Percentiles rank a stretch among this genome's conserved stretches.
Conservation (phyloP, 345 rosid species). For the Luvunga scandens region DNA sequence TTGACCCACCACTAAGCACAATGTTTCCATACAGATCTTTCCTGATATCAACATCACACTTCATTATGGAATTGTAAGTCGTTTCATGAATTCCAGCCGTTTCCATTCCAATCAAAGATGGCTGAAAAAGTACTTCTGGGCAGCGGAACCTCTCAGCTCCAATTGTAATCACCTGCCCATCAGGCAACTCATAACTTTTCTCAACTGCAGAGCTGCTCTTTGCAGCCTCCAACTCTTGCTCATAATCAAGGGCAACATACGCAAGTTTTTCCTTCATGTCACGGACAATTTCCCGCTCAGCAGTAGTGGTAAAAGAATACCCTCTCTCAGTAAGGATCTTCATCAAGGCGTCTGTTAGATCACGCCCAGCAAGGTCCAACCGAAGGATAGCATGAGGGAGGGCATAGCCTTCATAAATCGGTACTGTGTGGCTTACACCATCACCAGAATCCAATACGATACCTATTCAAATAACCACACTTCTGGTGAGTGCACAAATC, state of each 20-base stretch:
- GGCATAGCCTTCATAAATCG: conserved; percentile 55
- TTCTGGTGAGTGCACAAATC: not conserved
- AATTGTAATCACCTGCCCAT: conserved; percentile 49
- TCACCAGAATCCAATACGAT: conserved; percentile 57
- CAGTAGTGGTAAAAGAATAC: conserved; percentile 51
- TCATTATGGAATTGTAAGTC: conserved; percentile 50
- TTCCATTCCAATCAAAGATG: conserved; percentile 50
- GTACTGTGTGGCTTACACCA: conserved; percentile 53
- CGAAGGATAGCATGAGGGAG: conserved; percentile 54
- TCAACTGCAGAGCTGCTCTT: conserved; percentile 46
- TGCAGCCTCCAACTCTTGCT: conserved; percentile 50
- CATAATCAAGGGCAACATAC: conserved; percentile 50
- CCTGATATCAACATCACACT: conserved; percentile 46
- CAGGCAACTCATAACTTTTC: conserved; percentile 48
- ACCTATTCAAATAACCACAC: conserved; percentile 27
- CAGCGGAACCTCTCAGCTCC: conserved; percentile 56
- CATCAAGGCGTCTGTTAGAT: conserved; percentile 50
- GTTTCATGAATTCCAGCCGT: conserved; percentile 48
- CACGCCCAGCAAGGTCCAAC: conserved; percentile 56
- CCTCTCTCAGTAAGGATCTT: conserved; percentile 60
- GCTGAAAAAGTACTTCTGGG: conserved; percentile 54
- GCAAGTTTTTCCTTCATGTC: conserved; percentile 57
- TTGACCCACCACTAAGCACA: conserved; percentile 52
- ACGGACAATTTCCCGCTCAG: conserved; percentile 57
- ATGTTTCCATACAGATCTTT: conserved; percentile 52